Evolutionary conservation across 192 early-diverging fungal genomes (phyloP).

Genomic region (Cetraspora pellucida): DNA sequence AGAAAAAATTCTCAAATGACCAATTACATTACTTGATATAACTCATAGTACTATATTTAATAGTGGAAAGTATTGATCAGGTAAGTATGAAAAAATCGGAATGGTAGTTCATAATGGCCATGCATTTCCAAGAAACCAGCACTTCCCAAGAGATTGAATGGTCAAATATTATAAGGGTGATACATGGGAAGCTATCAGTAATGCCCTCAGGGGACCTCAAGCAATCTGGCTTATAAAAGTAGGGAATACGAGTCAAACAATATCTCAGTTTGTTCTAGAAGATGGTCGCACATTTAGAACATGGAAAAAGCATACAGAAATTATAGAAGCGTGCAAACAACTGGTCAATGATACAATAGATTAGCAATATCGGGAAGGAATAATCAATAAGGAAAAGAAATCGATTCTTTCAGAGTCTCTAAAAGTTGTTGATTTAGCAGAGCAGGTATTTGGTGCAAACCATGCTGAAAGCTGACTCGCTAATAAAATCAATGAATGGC

Average conservation of each 20-base stretch:
- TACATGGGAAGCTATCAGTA: constrained; percentile 20
- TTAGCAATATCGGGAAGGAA: too few species aligned
- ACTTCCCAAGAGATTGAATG: too few species aligned
- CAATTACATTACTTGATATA: constrained; percentile 1
- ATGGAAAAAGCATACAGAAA: constrained; percentile 20
- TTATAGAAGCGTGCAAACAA: background rate
- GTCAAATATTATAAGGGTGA: background rate
- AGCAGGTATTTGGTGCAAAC: constrained; percentile 26
- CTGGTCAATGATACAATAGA: too few species aligned
- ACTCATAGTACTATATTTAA: constrained; percentile 17
- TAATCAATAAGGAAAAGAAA: too few species aligned
- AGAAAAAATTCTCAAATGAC: constrained; percentile 14
- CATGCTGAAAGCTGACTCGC: constrained; percentile 6
- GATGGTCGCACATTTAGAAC: constrained; percentile 25
- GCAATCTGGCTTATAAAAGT: background rate
- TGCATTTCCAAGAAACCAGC: constrained; percentile 2
- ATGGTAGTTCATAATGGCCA: background rate
- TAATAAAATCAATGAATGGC: constrained; percentile 13
- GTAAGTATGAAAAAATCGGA: background rate
- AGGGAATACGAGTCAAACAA: too few species aligned
- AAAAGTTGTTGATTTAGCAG: constrained; percentile 6
- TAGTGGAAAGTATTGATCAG: constrained; percentile 21
- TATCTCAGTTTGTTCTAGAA: background rate
- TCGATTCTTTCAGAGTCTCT: too few species aligned
- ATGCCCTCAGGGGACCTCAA: constrained; percentile 14